Base-by-base conservation (phyloP, 139 green algal genomes). In the Yamagishiella unicocca region DNA sequence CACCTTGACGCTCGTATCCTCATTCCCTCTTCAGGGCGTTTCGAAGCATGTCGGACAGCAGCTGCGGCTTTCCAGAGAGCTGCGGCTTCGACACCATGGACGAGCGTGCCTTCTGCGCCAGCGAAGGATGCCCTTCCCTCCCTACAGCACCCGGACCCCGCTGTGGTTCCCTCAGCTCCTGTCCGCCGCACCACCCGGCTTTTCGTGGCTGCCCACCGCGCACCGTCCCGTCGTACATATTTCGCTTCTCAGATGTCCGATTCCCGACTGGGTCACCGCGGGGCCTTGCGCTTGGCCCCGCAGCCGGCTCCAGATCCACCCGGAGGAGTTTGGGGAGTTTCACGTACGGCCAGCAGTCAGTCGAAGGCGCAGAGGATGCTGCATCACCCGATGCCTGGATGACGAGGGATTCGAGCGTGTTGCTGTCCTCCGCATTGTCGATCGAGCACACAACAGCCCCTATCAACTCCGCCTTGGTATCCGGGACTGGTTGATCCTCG, bases 171-270 rank as follows among this genome's bases (percentile, higher is more conserved):
- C n/a, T n/a, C n/a, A 12, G 50, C 67, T 76, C 19, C 67, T 35
- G 35, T n/a, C 67, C 5, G 67, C 35, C 25, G 71, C 71, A 40
- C 40, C 71, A 79, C 27, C 40, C 71, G 1, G 71, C 40, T 9
- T 14, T 33, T 7, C 71, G 38, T 19, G 71, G 71, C 7, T 79
- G 71, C 40, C 71, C 71, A 7, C 71, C 71, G 24, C 71, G 71
- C 10, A 79, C 71, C 25, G 71, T 79, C 38, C 43, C 29, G 42
- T 79, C 71, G 71, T 79, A 79, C 38, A 40, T 42, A 9, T 79
- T 42, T 7, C 19, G 71, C 37, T 79, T 79, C 27, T 35, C 21
- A 2, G 71, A 79, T 1, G 71, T 58, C 4, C 67, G 67, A 35
- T 35, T 53, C 35, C 67, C 67, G 35, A 50, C 27, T 4, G 31